A percentile compares a stretch with the other conserved stretches of the same genome.
phyloP scores from a whole-genome alignment of 2,329 filamentous ascomycete genomes.

The Penicillium sp. region DNA sequence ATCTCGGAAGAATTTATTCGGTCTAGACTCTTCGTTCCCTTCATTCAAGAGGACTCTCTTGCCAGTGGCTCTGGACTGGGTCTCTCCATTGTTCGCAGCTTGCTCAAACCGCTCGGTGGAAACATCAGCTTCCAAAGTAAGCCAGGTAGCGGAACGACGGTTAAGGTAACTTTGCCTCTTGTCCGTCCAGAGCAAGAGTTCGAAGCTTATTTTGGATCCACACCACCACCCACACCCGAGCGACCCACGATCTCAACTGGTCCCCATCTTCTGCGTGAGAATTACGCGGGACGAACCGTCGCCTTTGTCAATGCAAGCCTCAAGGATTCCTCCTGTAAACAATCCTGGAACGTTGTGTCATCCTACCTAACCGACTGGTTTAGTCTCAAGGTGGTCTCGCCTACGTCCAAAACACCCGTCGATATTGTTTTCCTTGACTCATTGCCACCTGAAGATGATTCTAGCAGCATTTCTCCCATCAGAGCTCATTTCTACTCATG shows the following conservation, averaged over 20 bases:
- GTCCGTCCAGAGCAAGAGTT: constrained; percentile 2
- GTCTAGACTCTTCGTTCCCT: constrained; percentile 60
- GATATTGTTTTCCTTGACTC: constrained; percentile 35
- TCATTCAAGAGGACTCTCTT: constrained; percentile 60
- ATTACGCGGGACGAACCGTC: constrained; percentile 23
- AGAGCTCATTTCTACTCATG: constrained; percentile 30
- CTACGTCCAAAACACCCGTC: constrained; percentile 19
- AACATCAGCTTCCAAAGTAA: constrained; percentile 54
- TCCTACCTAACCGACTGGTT: constrained; percentile 37
- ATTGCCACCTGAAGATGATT: constrained; percentile 17
- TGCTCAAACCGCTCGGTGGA: constrained; percentile 58
- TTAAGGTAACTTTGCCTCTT: constrained; percentile 35
- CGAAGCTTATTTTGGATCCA: constrained; percentile 3
- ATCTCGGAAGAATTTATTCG: constrained; percentile 60
- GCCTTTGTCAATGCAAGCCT: constrained; percentile 28
- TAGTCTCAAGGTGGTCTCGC: constrained; percentile 30
- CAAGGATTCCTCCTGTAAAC: constrained; percentile 11
- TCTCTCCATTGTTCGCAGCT: constrained; percentile 58
- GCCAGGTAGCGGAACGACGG: constrained; percentile 50
- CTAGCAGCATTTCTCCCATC: background rate
- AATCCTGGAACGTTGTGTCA: constrained; percentile 22
- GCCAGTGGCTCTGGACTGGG: constrained; percentile 61
- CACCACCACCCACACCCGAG: background rate
- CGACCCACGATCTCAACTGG: constrained; percentile 13
- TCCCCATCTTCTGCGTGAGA: constrained; percentile 20